Evolutionary conservation across 1,284 basidiomycete species (phyloP), one percentile per base, ranked within the genome.

Genomic region (Phellinidium pouzarii): DNA sequence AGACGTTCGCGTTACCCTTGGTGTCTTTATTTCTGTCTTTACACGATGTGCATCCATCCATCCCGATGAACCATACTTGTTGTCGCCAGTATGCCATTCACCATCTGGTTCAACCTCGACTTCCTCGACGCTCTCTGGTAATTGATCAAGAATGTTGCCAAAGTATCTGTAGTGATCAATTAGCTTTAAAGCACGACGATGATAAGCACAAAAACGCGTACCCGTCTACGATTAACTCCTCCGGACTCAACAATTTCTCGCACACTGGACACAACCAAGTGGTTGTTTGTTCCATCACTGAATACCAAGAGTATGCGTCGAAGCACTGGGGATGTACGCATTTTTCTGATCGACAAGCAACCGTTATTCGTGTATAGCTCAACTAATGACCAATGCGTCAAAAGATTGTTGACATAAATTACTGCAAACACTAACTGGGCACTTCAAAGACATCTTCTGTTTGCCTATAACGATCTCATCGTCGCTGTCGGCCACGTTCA

Each of bases 231-330:
- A 95, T 85, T 27, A 99, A 70, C 54, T 97, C 91, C 36, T 89
- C 86, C 9, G 82, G 73, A 58, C 85, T 80, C 52, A 99, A 68
- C 27, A 75, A 72, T 62, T 82, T 85, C 66, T 91, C 91, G 68
- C 96, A 99, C 36, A 94, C 86, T n/a, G 96, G 95, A 67, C 96
- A 99, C 37, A 87, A 68, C 89, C 92, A 99, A 27, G 93, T 94
- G 0, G 96, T 96, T 4, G 94, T 95, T 69, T 92, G 88, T 62
- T 95, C 91, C 80, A 97, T 99, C 65, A 96, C 83, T 20, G 87
- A 87, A 62, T 89, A 93, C 91, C 94, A 99, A 47, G 89, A 92
- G 19, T 78, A 77, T 0, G 94, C 94, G 67, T 99, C 96, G 66
- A 99, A 99, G 68, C 96, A 99, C 63, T 96, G 92, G 2, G 91